These are phyloP conservation scores for Cystobasidium pallidum DNA, from an alignment of 1,284 basidiomycete species.

Conservation along the genomic window DNA sequence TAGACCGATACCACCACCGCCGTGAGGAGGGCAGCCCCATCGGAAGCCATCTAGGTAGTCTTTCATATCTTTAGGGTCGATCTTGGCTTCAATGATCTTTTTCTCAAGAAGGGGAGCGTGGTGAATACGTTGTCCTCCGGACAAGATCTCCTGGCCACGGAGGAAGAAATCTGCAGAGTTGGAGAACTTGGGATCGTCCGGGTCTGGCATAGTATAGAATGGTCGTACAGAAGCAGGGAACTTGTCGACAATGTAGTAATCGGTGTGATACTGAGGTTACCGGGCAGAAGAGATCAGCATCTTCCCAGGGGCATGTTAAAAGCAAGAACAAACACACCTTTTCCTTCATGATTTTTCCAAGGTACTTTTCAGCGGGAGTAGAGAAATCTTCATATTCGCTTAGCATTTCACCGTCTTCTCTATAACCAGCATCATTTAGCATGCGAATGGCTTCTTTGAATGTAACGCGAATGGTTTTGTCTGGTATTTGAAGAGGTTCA, in stretches of 20 bases:
- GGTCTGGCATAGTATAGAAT: slow-evolving; percentile 98
- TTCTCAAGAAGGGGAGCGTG: slow-evolving; percentile 75
- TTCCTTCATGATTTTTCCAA: slow-evolving; percentile 83
- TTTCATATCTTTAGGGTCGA: slow-evolving; percentile 59
- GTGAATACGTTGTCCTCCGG: slow-evolving; percentile 90
- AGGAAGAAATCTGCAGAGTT: slow-evolving; percentile 99
- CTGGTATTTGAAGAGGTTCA: slow-evolving; percentile 59
- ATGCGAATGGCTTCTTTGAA: slow-evolving; percentile 87
- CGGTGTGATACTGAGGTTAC: slow-evolving; percentile 74
- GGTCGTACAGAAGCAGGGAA: slow-evolving; percentile 91
- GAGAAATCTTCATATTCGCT: slow-evolving; percentile 77
- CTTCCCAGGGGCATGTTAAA: too few relatives aligned
- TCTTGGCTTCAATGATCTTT: slow-evolving; percentile 50
- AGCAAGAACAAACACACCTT: slow-evolving; percentile 58
- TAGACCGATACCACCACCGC: slow-evolving; percentile 67
- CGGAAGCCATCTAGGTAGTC: slow-evolving; percentile 92
- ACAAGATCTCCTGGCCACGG: slow-evolving; percentile 97
- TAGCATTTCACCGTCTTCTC: slow-evolving; percentile 53
- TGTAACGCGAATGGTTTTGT: slow-evolving; percentile 63
- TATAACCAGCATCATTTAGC: slow-evolving; percentile 53
- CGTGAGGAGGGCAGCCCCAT: slow-evolving; percentile 83
- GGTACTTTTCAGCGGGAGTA: slow-evolving; percentile 88
- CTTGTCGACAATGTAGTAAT: slow-evolving; percentile 98
- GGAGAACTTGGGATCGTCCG: slow-evolving; percentile 81
- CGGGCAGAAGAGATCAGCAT: too few relatives aligned